Conservation (phyloP, 345 rosid genomes). For the Lumnitzera littorea region DNA sequence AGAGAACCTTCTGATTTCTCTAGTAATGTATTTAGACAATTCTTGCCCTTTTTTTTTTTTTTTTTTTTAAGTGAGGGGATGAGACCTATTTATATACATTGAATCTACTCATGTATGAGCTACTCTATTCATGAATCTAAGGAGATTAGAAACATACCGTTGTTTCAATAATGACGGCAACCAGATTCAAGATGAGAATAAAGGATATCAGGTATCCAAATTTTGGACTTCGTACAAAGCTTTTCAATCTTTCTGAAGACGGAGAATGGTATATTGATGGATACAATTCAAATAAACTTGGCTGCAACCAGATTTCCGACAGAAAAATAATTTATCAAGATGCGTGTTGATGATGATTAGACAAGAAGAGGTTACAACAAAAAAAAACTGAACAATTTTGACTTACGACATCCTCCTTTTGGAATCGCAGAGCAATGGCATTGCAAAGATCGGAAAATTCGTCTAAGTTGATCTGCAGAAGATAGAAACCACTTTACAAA, state of each 20-base stretch:
- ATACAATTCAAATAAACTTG: constrained; percentile 55
- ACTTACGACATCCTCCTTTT: constrained; percentile 89
- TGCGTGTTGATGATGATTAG: too few relatives aligned
- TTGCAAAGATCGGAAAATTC: constrained; percentile 93
- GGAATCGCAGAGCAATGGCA: constrained; percentile 87
- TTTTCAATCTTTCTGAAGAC: constrained; percentile 63
- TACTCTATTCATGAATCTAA: too few relatives aligned
- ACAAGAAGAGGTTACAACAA: too few relatives aligned
- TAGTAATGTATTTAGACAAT: too few relatives aligned
- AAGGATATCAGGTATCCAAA: constrained; percentile 74
- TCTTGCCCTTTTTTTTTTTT: too few relatives aligned
- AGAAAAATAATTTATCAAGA: not conserved
- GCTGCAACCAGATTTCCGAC: constrained; percentile 43
- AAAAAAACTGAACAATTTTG: not conserved
- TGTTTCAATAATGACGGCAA: constrained; percentile 85
- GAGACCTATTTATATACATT: too few relatives aligned
- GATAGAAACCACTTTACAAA: constrained; percentile 4
- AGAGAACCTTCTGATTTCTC: too few relatives aligned
- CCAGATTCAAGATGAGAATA: constrained; percentile 66
- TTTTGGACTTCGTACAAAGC: constrained; percentile 51
- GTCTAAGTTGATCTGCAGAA: constrained; percentile 67
- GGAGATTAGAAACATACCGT: constrained; percentile 46
- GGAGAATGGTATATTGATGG: constrained; percentile 57
- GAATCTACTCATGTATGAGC: too few relatives aligned
- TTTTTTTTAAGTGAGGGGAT: too few relatives aligned